Evolutionary conservation across 345 rosid species (phyloP), one percentile per base, ranked within the genome.

Genomic region (Brassica nigra): DNA sequence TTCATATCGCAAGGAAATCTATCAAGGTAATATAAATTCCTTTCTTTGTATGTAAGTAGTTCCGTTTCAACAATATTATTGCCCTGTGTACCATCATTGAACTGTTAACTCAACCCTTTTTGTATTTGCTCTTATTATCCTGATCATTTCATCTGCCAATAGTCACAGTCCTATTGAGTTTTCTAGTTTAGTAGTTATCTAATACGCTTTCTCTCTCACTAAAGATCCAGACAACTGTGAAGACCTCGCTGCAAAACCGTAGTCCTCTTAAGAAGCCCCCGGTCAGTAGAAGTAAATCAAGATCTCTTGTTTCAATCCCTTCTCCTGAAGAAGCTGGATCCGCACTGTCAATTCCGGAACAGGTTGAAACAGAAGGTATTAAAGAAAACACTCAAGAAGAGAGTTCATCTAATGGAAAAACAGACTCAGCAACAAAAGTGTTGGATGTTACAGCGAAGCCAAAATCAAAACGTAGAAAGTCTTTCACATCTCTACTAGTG

Each of bases 401-500:
- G 62, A 72, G 72, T 80, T 63, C 82, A 57, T 80, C 71, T 54
- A 77, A 78, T 71, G 84, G 34, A 78, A 82, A 73, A 27, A 78
- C 49, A 39, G 73, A 80, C 54, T 68, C 78, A 37, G 76, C 68
- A 36, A 69, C 66, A 37, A 81, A 80, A 70, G 68, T 77, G 67
- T 80, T 80, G 33, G 81, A 83, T 68, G 69, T 66, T 68, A 82
- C 68, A 71, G 59, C 83, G 65, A 78, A 62, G 76, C 87, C 81
- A 88, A 93, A 85, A 79, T 84, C 93, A 62, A 81, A 75, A 64
- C 94, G 98, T 73, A 87, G 99, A 84, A 89, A 88, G 88, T 93
- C 99, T 66, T 95, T 89, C 73, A 95, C 99, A 59, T 90, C 91
- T 73, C 82, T 83, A 70, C 80, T 95, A 69, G 89, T 95, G 89